Percentiles rank a stretch among this genome's conserved stretches.
Evolutionary conservation across 2,329 filamentous ascomycete genomes (phyloP).

Genomic region (Fusarium paranaense): DNA sequence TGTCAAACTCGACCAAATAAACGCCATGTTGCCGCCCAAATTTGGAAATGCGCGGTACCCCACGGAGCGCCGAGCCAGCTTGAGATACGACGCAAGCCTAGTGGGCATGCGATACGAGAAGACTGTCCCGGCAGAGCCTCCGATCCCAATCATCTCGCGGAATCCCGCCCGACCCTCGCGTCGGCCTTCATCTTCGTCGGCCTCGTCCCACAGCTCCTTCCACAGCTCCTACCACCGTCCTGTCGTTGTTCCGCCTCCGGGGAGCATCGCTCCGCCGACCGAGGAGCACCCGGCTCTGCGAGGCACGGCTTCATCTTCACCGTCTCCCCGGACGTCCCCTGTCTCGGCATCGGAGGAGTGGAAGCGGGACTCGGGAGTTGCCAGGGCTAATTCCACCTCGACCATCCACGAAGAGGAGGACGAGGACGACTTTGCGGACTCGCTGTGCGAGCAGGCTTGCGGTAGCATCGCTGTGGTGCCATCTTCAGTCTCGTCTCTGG

Average conservation of each 20-base stretch:
- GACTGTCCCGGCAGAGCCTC: constrained; percentile 67
- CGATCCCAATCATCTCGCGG: constrained; percentile 64
- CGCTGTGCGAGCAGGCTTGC: constrained; percentile 12
- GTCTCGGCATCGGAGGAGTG: constrained; percentile 51
- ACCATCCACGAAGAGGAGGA: constrained; percentile 56
- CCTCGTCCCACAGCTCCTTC: constrained; percentile 36
- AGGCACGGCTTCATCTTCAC: constrained; percentile 33
- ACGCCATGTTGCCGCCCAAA: constrained; percentile 53
- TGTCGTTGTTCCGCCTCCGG: constrained; percentile 47
- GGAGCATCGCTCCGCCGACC: constrained; percentile 55
- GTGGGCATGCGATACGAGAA: constrained; percentile 72
- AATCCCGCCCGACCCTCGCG: constrained; percentile 51
- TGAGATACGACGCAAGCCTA: constrained; percentile 63
- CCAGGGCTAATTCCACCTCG: constrained; percentile 56
- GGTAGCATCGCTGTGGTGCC: constrained; percentile 14
- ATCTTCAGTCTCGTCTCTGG: constrained; percentile 29
- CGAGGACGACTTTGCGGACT: constrained; percentile 51
- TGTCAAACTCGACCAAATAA: constrained; percentile 19
- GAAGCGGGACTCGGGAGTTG: constrained; percentile 68
- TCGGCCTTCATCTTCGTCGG: constrained; percentile 40
- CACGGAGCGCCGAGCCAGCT: constrained; percentile 46
- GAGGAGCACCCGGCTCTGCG: constrained; percentile 68
- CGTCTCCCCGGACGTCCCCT: constrained; percentile 36
- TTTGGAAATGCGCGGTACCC: constrained; percentile 58
- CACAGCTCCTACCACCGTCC: constrained; percentile 39